A percentile compares a stretch with the other conserved stretches of the same genome.
phyloP scores from a whole-genome alignment of 306 rosid genomes.

The Aeschynomene evenia region DNA sequence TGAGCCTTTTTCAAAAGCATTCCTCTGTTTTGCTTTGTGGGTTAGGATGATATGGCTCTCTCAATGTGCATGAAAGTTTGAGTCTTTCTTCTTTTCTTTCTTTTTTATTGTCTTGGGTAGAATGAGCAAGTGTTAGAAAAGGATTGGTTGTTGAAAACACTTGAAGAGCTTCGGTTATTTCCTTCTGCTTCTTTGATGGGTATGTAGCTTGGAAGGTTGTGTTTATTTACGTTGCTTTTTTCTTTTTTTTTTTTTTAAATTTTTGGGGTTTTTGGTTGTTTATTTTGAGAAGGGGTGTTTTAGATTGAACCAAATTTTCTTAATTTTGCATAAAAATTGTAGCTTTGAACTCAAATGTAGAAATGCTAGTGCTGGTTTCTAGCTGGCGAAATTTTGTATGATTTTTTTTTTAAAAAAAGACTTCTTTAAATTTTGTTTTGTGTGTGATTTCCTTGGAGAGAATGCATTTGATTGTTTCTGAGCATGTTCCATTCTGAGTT shows the following conservation, averaged over 20 bases:
- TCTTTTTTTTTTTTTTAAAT: no score
- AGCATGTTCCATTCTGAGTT: neutral
- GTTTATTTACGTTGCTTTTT: neutral
- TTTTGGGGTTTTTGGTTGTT: neutral
- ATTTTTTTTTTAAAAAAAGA: neutral
- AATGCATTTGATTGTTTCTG: neutral
- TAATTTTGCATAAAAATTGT: neutral
- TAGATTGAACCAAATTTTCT: neutral
- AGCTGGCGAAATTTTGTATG: neutral
- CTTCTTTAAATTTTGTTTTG: neutral
- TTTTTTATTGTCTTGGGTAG: neutral
- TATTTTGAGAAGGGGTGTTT: neutral
- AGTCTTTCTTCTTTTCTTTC: neutral
- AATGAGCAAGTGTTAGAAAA: neutral
- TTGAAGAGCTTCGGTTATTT: neutral
- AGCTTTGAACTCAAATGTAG: neutral
- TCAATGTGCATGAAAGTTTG: conserved; percentile 1
- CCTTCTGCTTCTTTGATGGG: conserved; percentile 27
- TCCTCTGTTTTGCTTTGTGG: neutral
- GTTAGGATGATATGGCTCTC: conserved; percentile 14
- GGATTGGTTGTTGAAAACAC: conserved; percentile 8
- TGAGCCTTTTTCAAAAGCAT: conserved; percentile 22
- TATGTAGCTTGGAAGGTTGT: conserved; percentile 18
- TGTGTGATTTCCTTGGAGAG: conserved; percentile 8
- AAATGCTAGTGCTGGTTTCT: conserved; percentile 1